These are phyloP conservation scores for Artemisia argyi DNA, from an alignment of 129 eudicot species.

Conservation along the genomic window DNA sequence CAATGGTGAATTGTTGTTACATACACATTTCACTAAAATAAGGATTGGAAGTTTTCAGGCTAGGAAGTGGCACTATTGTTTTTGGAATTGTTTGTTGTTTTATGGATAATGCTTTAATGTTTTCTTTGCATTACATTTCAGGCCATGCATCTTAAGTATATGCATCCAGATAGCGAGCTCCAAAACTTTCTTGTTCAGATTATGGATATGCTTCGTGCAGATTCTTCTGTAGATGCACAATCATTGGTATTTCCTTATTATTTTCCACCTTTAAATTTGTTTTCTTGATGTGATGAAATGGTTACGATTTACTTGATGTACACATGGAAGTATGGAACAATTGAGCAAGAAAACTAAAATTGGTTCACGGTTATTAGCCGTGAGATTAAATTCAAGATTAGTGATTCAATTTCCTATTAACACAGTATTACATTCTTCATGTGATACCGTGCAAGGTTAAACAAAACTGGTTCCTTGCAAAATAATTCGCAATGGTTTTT, in stretches of 20 bases:
- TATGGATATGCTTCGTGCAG: conserved; percentile 88
- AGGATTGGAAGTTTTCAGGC: neutral
- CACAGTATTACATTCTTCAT: neutral
- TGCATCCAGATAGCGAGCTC: conserved; percentile 93
- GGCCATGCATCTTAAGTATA: conserved; percentile 81
- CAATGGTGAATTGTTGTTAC: conserved; percentile 14
- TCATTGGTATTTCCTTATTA: conserved; percentile 68
- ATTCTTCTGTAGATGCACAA: conserved; percentile 81
- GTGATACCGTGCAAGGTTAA: conserved; percentile 3
- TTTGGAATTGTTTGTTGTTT: neutral
- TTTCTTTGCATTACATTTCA: conserved; percentile 37
- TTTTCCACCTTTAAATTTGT: conserved; percentile 11
- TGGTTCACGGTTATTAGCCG: conserved; percentile 3
- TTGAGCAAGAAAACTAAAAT: neutral
- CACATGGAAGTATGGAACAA: neutral
- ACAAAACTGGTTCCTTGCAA: neutral
- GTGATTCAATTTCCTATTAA: neutral
- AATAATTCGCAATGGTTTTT: neutral
- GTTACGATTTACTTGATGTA: conserved; percentile 2
- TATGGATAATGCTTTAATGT: conserved; percentile 13
- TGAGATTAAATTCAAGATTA: neutral
- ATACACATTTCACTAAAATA: conserved; percentile 2
- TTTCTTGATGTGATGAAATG: conserved; percentile 21
- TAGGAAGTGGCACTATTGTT: conserved; percentile 6
- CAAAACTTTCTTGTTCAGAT: conserved; percentile 67